Evolutionary conservation across 1,284 basidiomycete species (phyloP).

Genomic region (Anthracocystis panici-leucophaei): DNA sequence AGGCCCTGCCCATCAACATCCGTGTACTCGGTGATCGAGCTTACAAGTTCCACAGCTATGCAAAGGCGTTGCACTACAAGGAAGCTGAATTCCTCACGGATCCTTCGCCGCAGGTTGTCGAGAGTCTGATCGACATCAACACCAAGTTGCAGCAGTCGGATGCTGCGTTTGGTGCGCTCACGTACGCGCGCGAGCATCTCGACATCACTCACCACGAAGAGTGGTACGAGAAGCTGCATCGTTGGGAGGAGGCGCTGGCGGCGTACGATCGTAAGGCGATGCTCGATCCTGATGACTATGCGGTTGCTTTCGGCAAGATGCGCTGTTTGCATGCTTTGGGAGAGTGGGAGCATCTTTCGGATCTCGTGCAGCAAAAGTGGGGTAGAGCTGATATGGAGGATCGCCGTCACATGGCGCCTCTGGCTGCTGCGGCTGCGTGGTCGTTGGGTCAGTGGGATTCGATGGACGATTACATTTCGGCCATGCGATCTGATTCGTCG

Average conservation of each 20-base stretch:
- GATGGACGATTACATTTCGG: conserved; percentile 97
- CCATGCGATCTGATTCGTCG: conserved; percentile 92
- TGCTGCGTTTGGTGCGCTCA: conserved; percentile 67
- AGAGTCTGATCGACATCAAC: conserved; percentile 96
- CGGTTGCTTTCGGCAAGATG: conserved; percentile 87
- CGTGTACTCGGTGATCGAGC: conserved; percentile 91
- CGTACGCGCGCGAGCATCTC: conserved; percentile 69
- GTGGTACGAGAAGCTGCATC: conserved; percentile 96
- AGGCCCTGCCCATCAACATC: conserved; percentile 92
- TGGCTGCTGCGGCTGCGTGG: conserved; percentile 98
- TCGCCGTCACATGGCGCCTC: conserved; percentile 89
- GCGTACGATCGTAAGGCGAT: conserved; percentile 86
- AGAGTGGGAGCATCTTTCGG: conserved; percentile 93
- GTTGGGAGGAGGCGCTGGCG: conserved; percentile 93
- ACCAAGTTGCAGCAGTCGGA: conserved; percentile 87
- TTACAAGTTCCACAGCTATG: conserved; percentile 92
- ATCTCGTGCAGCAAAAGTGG: conserved; percentile 91
- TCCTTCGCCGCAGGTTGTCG: conserved; percentile 83
- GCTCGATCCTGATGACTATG: conserved; percentile 73
- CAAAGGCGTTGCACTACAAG: conserved; percentile 98
- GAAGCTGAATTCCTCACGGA: conserved; percentile 97
- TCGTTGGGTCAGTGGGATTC: conserved; percentile 95
- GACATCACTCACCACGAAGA: conserved; percentile 90
- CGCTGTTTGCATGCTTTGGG: conserved; percentile 96
- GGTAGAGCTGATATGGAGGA: conserved; percentile 84